Base-by-base conservation (phyloP, 2,329 filamentous ascomycete genomes). In the Paraphaeosphaeria sporulosa region DNA sequence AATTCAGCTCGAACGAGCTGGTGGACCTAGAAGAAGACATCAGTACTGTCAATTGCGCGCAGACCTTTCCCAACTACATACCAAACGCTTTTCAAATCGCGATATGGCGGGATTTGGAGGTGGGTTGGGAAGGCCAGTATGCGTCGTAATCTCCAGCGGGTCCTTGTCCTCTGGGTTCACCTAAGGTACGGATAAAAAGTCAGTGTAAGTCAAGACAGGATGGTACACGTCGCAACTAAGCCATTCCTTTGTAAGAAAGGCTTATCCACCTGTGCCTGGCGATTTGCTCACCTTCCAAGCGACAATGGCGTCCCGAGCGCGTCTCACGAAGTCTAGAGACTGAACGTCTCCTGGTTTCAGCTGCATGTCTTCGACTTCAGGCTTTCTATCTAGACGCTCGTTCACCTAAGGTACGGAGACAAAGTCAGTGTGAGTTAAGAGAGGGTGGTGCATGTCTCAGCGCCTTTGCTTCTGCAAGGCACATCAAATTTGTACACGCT, bases 1-100 rank as follows among this genome's bases (percentile, higher is more conserved):
- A 82, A 91, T 64, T 90, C 88, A 15, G 82, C 83, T 13, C 86
- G 82, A n/a, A 91, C 82, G 13, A 90, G 79, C 66, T 90, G 88
- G 69, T 91, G 86, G 0, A 91, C 49, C 49, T 52, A 13, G 13
- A 19, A 25, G 10, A 36, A 9, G 2, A 3, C 10, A n/a, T 40
- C 9, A 27, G 34, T 40, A n/a, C 19, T 13, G 3, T 23, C 6
- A n/a, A n/a, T 1, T 9, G 34, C 19, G 34, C 19, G 21, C 5
- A 4, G 21, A 27, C 4, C 17, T 49, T 27, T n/a, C 46, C 46
- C n/a, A 8, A 23, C n/a, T 23, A 23, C 27, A 32, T 52, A 52
- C 82, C 6, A 91, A 79, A 36, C 87, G 82, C 71, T 88, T 87
- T 70, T 91, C 88, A 66, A 86, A 90, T 0, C 83, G 68, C 17